Conservation (phyloP, 148 eudicot species). For the Diospyros kaki region DNA sequence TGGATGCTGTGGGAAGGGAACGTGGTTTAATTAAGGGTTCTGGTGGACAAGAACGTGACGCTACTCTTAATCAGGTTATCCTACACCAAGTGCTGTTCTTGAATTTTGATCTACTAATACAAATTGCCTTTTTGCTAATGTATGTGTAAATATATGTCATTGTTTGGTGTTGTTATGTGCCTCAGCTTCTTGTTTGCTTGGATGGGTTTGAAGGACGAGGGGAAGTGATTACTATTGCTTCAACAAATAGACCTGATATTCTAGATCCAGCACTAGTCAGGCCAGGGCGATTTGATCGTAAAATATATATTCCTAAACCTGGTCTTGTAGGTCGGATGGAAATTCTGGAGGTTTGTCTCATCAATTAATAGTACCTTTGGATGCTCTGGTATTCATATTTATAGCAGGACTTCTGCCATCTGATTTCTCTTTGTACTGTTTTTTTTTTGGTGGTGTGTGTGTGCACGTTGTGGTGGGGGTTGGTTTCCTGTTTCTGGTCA, state of each 20-base stretch:
- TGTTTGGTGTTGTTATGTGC: constrained; percentile 5
- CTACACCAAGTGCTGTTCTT: constrained; percentile 5
- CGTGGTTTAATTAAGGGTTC: constrained; percentile 96
- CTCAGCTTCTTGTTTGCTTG: constrained; percentile 86
- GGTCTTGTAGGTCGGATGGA: constrained; percentile 79
- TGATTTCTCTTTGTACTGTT: neutral
- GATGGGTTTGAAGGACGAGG: constrained; percentile 99
- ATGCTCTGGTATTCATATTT: neutral
- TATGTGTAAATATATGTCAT: neutral
- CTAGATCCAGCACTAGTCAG: constrained; percentile 93
- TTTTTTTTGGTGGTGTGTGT: too few species aligned
- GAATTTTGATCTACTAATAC: neutral
- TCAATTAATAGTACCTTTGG: neutral
- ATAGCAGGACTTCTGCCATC: constrained; percentile 1
- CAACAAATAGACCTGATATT: constrained; percentile 94
- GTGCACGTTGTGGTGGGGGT: too few species aligned
- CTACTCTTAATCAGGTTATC: constrained; percentile 87
- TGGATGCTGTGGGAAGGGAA: constrained; percentile 98
- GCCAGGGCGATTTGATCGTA: constrained; percentile 93
- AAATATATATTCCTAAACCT: constrained; percentile 83
- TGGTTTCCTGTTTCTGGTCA: constrained; percentile 7
- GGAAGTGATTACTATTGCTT: constrained; percentile 91
- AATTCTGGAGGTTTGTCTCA: constrained; percentile 39
- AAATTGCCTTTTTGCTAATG: neutral
- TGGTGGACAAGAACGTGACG: constrained; percentile 99